Evolutionary conservation across 148 eudicot genomes (phyloP).

Genomic region (Silene conica): DNA sequence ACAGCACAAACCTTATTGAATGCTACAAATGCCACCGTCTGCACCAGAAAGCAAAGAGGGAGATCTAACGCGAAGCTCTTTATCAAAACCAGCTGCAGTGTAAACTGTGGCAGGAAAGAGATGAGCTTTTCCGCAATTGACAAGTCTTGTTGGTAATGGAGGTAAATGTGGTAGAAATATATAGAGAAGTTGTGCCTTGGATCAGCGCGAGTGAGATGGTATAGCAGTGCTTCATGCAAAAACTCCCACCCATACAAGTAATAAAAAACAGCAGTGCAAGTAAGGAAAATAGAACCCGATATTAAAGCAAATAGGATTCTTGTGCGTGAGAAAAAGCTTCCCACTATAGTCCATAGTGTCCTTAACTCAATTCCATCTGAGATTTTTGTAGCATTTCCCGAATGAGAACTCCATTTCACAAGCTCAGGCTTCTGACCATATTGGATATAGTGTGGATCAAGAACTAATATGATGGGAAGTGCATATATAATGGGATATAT

Average conservation of each 20-base stretch:
- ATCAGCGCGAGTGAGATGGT: conserved; percentile 89
- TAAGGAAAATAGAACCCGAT: conserved; percentile 69
- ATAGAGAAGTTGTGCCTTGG: conserved; percentile 97
- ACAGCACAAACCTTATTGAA: conserved; percentile 70
- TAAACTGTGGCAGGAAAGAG: conserved; percentile 85
- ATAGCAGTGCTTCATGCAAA: conserved; percentile 83
- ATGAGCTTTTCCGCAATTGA: conserved; percentile 69
- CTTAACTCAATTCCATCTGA: conserved; percentile 21
- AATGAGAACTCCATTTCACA: conserved; percentile 48
- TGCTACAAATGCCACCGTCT: conserved; percentile 94
- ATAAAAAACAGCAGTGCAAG: conserved; percentile 63
- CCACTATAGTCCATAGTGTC: conserved; percentile 30
- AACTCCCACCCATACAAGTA: conserved; percentile 85
- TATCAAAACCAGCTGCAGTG: conserved; percentile 73
- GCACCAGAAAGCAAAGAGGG: conserved; percentile 82
- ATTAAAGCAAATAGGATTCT: conserved; percentile 65
- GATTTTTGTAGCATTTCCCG: conserved; percentile 22
- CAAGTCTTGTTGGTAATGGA: conserved; percentile 58
- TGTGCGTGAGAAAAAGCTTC: conserved; percentile 48
- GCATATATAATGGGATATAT: conserved; percentile 91
- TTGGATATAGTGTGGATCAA: conserved; percentile 57
- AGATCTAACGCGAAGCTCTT: conserved; percentile 67
- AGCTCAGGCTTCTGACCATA: conserved; percentile 57
- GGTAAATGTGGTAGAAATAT: conserved; percentile 94
- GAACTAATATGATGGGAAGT: conserved; percentile 65